phyloP scores from a whole-genome alignment of 768 basidiomycete species.

The Tylopilus sp. region DNA sequence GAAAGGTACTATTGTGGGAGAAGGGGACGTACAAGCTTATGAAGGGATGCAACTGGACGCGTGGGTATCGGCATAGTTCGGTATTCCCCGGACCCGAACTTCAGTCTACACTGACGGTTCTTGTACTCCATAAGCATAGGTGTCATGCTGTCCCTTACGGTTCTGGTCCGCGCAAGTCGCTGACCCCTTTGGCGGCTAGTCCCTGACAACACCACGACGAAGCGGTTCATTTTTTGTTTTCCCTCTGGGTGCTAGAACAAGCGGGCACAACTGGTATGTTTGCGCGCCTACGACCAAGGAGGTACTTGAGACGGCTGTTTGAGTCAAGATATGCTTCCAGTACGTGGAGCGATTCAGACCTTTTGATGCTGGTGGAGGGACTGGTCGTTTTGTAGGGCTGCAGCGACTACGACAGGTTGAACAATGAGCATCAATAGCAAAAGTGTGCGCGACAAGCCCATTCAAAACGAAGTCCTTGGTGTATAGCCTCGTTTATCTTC shows the following conservation, averaged over 20 bases:
- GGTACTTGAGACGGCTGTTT: slow-evolving; percentile 47
- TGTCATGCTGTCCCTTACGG: slow-evolving; percentile 74
- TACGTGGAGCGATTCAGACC: slow-evolving; percentile 28
- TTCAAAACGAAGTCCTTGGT: slow-evolving; percentile 67
- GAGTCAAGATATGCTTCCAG: slow-evolving; percentile 74
- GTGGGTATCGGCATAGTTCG: too few species aligned
- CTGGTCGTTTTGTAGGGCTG: slow-evolving; percentile 42
- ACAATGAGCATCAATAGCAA: slow-evolving; percentile 40
- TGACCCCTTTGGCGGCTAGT: slow-evolving; percentile 40
- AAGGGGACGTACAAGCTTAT: slow-evolving; percentile 71
- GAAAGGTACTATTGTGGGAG: slow-evolving; percentile 66
- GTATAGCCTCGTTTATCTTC: background rate
- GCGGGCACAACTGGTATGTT: slow-evolving; percentile 57
- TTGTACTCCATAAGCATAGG: slow-evolving; percentile 38
- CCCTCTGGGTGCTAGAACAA: background rate
- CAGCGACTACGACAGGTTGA: slow-evolving; percentile 65
- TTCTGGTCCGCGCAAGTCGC: slow-evolving; percentile 47
- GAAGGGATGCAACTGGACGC: slow-evolving; percentile 70
- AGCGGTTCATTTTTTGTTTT: slow-evolving; percentile 37
- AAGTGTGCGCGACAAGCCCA: slow-evolving; percentile 47
- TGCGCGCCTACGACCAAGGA: slow-evolving; percentile 68
- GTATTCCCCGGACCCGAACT: too few species aligned
- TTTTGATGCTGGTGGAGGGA: background rate
- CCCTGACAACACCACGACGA: slow-evolving; percentile 73
- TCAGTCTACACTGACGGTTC: too few species aligned